Base-by-base conservation (phyloP, 768 basidiomycete species). In the Lentinula sp. region DNA sequence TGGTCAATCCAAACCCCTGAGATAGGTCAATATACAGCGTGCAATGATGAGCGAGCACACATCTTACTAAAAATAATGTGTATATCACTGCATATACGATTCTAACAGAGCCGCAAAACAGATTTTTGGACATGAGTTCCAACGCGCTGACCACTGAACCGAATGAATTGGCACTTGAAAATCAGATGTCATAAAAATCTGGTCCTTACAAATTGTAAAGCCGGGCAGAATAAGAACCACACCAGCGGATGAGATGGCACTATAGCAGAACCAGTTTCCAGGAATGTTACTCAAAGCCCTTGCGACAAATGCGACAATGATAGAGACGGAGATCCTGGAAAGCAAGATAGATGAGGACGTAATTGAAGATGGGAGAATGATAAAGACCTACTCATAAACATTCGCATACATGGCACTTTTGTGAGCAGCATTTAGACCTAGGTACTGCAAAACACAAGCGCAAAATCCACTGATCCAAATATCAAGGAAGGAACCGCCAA, bases 361-460 rank as follows among this genome's bases (percentile, higher is more conserved):
- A 37, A 46, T 28, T 32, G 35, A 57, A 33, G 45, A 23, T 10
- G 23, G 2, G 6, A 55, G 53, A 28, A 28, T 28, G 28, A 28
- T 55, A 42, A 41, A 41, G 49, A 36, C 5, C 23, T 70, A 95
- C 94, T 96, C 94, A 68, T 95, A 96, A 61, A 95, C 92, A 67
- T 93, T 95, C n/a, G 93, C 92, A 72, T 94, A 95, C 75, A 92
- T 88, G 1, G 90, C 82, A 66, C 89, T 94, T 73, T 90, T 93
- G 65, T 87, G 83, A 3, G 93, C 93, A 8, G 90, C 85, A 67
- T 86, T 88, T 52, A 94, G 76, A 41, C 92, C 91, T 48, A 95
- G 78, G 70, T 88, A 92, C 67, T 91, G 89, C 54, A 95, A 76
- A 54, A 86, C 70, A 61, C 82, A 82, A 9, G 87, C 87, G 58